Percentiles rank a stretch among this genome's conserved stretches.
phyloP scores from a whole-genome alignment of 306 rosid genomes.

The Quercus dentata region DNA sequence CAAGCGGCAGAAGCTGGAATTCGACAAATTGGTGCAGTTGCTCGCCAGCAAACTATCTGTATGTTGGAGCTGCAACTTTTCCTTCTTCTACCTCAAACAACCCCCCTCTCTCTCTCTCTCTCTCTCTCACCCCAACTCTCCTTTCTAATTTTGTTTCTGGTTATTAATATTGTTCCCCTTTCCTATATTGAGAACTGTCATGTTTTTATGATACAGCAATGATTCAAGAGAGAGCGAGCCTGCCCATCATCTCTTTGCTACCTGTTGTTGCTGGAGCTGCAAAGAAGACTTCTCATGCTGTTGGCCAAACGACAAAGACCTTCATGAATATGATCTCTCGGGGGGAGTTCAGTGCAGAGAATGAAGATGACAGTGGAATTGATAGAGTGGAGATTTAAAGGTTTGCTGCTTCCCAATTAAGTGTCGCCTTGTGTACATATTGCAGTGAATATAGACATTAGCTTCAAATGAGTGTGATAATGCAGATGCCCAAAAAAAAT shows the following conservation, averaged over 20 bases:
- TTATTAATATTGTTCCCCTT: neutral
- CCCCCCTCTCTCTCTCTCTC: too few relatives aligned
- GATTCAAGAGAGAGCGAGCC: conserved; percentile 86
- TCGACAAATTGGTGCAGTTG: conserved; percentile 68
- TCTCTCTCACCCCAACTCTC: too few relatives aligned
- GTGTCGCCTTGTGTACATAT: neutral
- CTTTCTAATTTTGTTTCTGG: neutral
- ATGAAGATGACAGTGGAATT: conserved; percentile 40
- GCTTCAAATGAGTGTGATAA: neutral
- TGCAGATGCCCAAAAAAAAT: neutral
- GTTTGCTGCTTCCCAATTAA: neutral
- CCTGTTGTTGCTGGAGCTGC: conserved; percentile 90
- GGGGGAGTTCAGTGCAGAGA: conserved; percentile 34
- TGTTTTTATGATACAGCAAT: conserved; percentile 51
- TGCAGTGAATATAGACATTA: neutral
- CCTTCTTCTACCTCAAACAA: neutral
- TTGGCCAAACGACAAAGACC: conserved; percentile 70
- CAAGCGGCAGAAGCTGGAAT: conserved; percentile 91
- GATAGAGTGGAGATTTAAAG: conserved; percentile 49
- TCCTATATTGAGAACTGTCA: neutral
- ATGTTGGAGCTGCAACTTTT: conserved; percentile 24
- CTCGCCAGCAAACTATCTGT: conserved; percentile 85
- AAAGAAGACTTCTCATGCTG: conserved; percentile 79
- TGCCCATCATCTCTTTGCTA: conserved; percentile 70
- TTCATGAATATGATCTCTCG: conserved; percentile 61